Percentiles rank a stretch among this genome's conserved stretches.
Conservation (phyloP, 441 rosid genomes). For the Jatropha podagrica region DNA sequence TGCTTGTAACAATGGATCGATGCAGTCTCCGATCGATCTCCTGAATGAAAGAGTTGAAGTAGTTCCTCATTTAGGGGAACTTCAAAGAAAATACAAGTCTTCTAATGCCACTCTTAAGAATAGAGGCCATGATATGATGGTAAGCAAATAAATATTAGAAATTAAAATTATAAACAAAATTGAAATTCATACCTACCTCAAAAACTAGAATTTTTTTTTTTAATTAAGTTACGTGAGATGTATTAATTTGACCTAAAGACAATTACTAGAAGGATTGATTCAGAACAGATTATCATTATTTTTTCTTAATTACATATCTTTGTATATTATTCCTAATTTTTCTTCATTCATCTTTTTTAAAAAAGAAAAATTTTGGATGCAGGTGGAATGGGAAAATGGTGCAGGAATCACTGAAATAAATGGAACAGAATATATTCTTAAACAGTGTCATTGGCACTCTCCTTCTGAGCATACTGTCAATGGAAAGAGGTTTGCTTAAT, state of each 20-base stretch:
- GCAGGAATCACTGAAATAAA: conserved; percentile 54
- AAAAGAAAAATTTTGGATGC: conserved; percentile 12
- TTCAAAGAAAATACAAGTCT: conserved; percentile 49
- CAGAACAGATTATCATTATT: too few species aligned
- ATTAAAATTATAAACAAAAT: too few species aligned
- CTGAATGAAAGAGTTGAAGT: conserved; percentile 46
- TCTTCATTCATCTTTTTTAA: not conserved
- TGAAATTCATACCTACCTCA: too few species aligned
- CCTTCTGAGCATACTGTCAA: conserved; percentile 74
- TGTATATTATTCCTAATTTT: not conserved
- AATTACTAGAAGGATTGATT: too few species aligned
- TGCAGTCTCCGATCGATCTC: conserved; percentile 84
- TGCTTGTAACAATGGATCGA: conserved; percentile 56
- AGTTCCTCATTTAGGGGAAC: conserved; percentile 47
- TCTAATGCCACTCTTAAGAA: conserved; percentile 57
- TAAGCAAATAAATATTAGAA: conserved; percentile 18
- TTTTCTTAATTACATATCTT: not conserved
- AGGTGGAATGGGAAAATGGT: conserved; percentile 55
- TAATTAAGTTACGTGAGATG: not conserved
- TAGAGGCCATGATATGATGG: conserved; percentile 88
- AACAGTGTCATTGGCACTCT: conserved; percentile 78
- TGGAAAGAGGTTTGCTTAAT: conserved; percentile 45
- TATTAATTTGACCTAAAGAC: not conserved
- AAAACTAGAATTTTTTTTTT: too few species aligned
- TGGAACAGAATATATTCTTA: conserved; percentile 52